Base-by-base conservation (phyloP, 345 rosid species). In the Kandelia obovata region DNA sequence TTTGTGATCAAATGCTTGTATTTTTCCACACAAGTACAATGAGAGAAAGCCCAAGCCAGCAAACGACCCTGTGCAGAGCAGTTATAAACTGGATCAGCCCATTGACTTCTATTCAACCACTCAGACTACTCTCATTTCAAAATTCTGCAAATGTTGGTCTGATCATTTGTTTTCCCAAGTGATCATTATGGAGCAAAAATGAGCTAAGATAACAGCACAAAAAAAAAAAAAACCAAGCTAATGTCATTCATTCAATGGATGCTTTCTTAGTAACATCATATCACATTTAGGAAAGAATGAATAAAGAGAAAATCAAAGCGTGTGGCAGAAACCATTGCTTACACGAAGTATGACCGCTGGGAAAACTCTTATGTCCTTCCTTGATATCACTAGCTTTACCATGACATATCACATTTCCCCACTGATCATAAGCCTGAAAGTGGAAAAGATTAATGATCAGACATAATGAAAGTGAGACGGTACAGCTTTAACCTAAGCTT, bases 291-390 rank as follows among this genome's bases (percentile, higher is more conserved):
- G 17, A 21, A 15, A 10, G 16, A 10, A 25, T 21, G 30, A 55
- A 3, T 8, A 56, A 4, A 49, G 10, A 30, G 32, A 59, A 43
- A 75, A 7, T 30, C 11, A 51, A 21, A 65, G 55, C 23, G 21
- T 20, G n/a, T 19, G 55, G 60, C 30, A 55, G 59, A 6, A 37
- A 39, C 30, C 7, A 53, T 35, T 53, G 65, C 85, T 81, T 73
- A 88, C 92, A 82, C 19, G 98, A 89, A 30, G 96, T 70, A 71
- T 92, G 98, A 28, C 96, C 98, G 10, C 98, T 92, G 0, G 98
- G 98, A 67, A 93, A 93, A 69, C 98, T 89, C 78, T 83, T 87
- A 57, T 87, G 88, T 26, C 98, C 98, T 81, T 93, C 98, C 73
- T 80, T 88, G 49, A 93, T 61, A 26, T 79, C 90, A 34, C 76